Conservation (phyloP, 805 yeast species). For the Yarrowia sp. region DNA sequence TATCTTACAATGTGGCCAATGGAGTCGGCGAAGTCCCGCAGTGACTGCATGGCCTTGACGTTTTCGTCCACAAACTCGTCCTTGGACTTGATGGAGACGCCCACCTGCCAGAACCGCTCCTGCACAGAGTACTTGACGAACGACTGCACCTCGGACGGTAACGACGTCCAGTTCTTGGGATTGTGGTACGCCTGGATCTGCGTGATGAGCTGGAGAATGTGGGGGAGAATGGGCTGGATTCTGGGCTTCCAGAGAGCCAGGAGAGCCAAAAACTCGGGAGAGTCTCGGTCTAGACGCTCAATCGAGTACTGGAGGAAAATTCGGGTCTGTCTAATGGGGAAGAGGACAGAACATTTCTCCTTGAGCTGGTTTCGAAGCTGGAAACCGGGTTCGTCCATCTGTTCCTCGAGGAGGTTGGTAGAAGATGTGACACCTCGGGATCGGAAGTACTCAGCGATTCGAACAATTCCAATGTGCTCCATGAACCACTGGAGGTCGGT, state of each 20-base stretch:
- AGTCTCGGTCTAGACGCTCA: slow-evolving; percentile 82
- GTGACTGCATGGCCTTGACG: slow-evolving; percentile 89
- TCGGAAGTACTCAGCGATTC: slow-evolving; percentile 89
- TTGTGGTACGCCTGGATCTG: slow-evolving; percentile 95
- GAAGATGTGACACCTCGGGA: slow-evolving; percentile 78
- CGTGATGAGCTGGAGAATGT: slow-evolving; percentile 80
- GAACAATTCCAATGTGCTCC: slow-evolving; percentile 95
- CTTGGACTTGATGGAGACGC: slow-evolving; percentile 90
- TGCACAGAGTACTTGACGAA: slow-evolving; percentile 88
- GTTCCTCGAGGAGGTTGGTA: slow-evolving; percentile 75
- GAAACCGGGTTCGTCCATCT: slow-evolving; percentile 90
- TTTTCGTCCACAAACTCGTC: slow-evolving; percentile 94
- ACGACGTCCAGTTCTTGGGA: slow-evolving; percentile 86
- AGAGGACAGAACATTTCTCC: slow-evolving; percentile 90
- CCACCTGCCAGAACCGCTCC: slow-evolving; percentile 98
- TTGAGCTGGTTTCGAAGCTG: slow-evolving; percentile 76
- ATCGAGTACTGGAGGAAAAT: slow-evolving; percentile 94
- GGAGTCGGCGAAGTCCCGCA: slow-evolving; percentile 96
- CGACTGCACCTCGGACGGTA: slow-evolving; percentile 88
- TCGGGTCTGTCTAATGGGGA: slow-evolving; percentile 95
- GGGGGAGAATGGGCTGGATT: slow-evolving; percentile 89
- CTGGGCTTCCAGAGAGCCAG: slow-evolving; percentile 90
- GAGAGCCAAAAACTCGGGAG: slow-evolving; percentile 73
- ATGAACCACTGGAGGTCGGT: slow-evolving; percentile 95
- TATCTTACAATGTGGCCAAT: slow-evolving; percentile 96